A percentile compares a stretch with the other conserved stretches of the same genome.
These are phyloP conservation scores for Helicocarpus griseus DNA, from an alignment of 2,329 filamentous ascomycete genomes.

Conservation along the genomic window DNA sequence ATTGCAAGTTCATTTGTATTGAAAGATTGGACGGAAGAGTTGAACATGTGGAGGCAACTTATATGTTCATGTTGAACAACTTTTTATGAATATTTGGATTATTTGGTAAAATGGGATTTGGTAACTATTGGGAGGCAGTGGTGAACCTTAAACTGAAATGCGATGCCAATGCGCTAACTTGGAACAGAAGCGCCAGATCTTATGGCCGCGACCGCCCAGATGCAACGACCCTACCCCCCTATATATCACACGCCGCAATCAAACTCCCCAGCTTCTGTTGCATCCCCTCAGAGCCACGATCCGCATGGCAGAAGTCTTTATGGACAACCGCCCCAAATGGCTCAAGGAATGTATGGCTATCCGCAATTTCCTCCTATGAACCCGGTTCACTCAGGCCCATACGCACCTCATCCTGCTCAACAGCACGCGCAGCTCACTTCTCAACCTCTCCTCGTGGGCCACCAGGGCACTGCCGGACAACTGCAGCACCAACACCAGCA, in stretches of 20 bases:
- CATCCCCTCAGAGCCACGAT: conserved; percentile 80
- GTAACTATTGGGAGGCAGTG: neutral
- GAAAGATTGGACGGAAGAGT: neutral
- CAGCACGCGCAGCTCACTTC: conserved; percentile 48
- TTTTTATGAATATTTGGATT: neutral
- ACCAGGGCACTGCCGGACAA: conserved; percentile 27
- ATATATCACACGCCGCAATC: conserved; percentile 96
- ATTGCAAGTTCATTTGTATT: neutral
- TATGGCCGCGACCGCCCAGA: conserved; percentile 55
- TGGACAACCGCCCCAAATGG: conserved; percentile 68
- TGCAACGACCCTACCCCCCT: conserved; percentile 69
- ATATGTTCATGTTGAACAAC: neutral
- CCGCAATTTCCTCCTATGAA: conserved; percentile 45
- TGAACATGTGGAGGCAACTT: neutral
- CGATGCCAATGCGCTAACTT: neutral
- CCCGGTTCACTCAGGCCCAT: conserved; percentile 46
- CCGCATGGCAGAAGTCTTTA: conserved; percentile 78
- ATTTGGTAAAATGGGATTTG: neutral
- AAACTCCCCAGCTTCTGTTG: conserved; percentile 86
- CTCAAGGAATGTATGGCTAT: conserved; percentile 76
- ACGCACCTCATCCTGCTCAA: conserved; percentile 45
- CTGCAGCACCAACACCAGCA: conserved; percentile 32
- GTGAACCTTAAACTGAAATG: conserved; percentile 9
- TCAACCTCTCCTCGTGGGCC: conserved; percentile 45
- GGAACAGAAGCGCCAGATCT: conserved; percentile 61